A percentile compares a stretch with the other conserved stretches of the same genome.
phyloP scores from a whole-genome alignment of 352 stramenopile species.

The Phytopythium vexans region DNA sequence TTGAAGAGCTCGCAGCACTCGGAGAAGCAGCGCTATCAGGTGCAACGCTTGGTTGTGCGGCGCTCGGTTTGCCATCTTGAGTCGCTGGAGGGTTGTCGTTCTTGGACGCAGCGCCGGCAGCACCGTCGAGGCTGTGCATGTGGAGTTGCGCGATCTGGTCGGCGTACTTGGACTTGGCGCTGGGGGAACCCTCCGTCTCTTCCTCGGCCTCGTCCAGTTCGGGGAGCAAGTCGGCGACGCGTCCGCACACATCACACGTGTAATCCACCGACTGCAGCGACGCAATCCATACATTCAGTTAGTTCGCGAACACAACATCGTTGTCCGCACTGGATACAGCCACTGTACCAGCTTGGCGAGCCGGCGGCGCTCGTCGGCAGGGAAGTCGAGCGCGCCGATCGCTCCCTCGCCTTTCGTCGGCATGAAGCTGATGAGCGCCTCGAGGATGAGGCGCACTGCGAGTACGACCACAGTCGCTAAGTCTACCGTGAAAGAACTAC shows the following conservation, averaged over 20 bases:
- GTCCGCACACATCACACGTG: conserved; percentile 74
- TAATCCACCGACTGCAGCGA: conserved; percentile 58
- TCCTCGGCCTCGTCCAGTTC: conserved; percentile 31
- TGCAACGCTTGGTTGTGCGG: not conserved
- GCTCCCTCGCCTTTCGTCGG: conserved; percentile 85
- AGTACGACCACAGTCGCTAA: too few relatives aligned
- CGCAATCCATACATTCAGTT: conserved; percentile 3
- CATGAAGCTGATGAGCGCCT: conserved; percentile 98
- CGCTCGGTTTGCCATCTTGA: not conserved
- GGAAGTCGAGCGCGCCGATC: conserved; percentile 80
- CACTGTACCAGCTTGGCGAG: conserved; percentile 57
- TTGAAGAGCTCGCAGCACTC: too few relatives aligned
- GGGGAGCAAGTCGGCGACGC: conserved; percentile 61
- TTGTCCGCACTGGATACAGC: too few relatives aligned
- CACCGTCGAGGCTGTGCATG: conserved; percentile 67
- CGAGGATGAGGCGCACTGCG: conserved; percentile 95
- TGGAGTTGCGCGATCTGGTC: conserved; percentile 81
- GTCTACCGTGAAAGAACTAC: too few relatives aligned
- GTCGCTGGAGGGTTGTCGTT: not conserved
- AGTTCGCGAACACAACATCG: conserved; percentile 4
- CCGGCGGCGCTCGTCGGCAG: conserved; percentile 52
- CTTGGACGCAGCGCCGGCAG: not conserved
- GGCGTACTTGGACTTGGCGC: conserved; percentile 61
- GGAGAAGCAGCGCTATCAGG: not conserved
- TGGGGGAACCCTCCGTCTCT: conserved; percentile 8